A percentile compares a stretch with the other conserved stretches of the same genome.
These are phyloP conservation scores for Coemansia sp. DNA, from an alignment of 192 early-diverging fungal species.

Conservation along the genomic window DNA sequence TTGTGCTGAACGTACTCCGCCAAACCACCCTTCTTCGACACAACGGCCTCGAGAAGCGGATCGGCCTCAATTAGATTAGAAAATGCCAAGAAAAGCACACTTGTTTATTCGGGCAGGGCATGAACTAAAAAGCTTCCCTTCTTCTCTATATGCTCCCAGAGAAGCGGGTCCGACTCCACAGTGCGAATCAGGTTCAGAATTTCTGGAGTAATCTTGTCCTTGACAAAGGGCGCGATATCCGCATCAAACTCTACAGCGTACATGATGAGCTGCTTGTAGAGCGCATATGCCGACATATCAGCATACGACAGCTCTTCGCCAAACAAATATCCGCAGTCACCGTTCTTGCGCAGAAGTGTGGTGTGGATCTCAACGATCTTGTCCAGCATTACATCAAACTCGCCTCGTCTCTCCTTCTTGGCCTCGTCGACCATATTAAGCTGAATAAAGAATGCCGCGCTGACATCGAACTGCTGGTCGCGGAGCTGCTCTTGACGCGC, in stretches of 20 bases:
- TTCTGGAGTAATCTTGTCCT: conserved; percentile 30
- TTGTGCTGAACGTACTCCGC: no score
- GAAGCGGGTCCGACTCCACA: conserved; percentile 20
- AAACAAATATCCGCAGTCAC: conserved; percentile 56
- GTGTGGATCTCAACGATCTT: conserved; percentile 42
- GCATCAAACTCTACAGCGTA: not conserved
- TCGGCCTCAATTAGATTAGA: not conserved
- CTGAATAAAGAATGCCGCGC: not conserved
- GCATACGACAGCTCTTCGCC: conserved; percentile 48
- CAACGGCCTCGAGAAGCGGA: no score
- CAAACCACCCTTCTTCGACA: no score
- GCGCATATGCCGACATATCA: conserved; percentile 37
- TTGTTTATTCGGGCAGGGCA: not conserved
- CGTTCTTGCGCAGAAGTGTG: conserved; percentile 50
- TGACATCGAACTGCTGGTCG: conserved; percentile 23
- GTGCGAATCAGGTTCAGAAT: conserved; percentile 29
- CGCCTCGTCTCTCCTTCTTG: conserved; percentile 23
- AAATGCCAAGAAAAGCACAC: not conserved
- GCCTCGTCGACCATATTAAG: not conserved
- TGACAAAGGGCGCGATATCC: not conserved
- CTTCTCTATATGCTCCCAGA: not conserved
- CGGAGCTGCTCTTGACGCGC: conserved; percentile 41
- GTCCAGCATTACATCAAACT: conserved; percentile 22
- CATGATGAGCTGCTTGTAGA: conserved; percentile 21
- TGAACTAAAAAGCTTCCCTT: not conserved